Percentiles rank a stretch among this genome's conserved stretches.
Evolutionary conservation across 208 protist genomes (phyloP).

Genomic region (Acanthamoeba quina): DNA sequence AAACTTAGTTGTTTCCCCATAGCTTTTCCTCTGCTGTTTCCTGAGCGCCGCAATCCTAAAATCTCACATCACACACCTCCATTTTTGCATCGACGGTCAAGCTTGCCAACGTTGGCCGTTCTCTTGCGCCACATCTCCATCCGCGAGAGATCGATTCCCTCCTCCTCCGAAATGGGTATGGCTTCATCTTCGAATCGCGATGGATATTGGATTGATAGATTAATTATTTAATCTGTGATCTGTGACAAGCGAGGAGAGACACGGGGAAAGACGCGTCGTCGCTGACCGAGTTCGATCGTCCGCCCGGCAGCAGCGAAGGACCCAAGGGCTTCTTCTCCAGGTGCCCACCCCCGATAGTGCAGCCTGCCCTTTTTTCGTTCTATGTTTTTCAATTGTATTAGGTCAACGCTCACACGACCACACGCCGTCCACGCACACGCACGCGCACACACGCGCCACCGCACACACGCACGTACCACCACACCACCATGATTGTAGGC

Average conservation of each 20-base stretch:
- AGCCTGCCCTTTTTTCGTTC: background rate
- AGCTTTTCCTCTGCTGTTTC: no score
- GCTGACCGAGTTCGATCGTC: constrained; percentile 32
- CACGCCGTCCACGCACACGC: no score
- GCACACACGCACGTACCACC: background rate
- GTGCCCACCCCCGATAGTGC: background rate
- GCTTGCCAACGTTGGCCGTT: no score
- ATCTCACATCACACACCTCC: no score
- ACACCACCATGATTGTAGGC: background rate
- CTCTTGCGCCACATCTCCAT: no score
- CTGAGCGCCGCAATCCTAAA: no score
- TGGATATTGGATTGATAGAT: background rate
- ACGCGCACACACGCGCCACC: background rate
- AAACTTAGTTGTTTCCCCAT: no score
- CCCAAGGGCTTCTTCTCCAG: background rate
- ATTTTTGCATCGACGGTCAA: no score
- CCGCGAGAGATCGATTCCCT: no score
- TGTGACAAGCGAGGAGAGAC: background rate
- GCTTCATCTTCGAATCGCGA: background rate
- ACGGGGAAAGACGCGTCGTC: background rate
- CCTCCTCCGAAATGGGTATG: no score
- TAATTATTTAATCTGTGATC: background rate
- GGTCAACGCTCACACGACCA: background rate
- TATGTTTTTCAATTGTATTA: background rate
- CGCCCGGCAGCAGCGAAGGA: background rate